Percentiles rank a stretch among this genome's conserved stretches.
Evolutionary conservation across 345 rosid genomes (phyloP).

Genomic region (Passiflora organensis): DNA sequence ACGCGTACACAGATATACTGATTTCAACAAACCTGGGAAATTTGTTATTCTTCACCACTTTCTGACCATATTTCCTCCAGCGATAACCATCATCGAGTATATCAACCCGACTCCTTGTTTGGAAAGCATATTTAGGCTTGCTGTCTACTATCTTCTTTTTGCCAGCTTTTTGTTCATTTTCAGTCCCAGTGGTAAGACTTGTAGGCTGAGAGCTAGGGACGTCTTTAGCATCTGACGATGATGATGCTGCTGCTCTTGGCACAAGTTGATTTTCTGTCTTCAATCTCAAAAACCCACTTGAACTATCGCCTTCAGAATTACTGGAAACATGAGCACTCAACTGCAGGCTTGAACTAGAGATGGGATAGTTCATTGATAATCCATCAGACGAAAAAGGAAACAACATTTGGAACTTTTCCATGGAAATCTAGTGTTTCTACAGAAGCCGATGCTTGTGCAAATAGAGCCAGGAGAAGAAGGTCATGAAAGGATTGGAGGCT

Average conservation of each 20-base stretch:
- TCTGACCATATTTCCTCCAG: constrained; percentile 76
- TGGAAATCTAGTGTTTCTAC: constrained; percentile 1
- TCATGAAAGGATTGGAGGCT: background rate
- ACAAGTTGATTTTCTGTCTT: constrained; percentile 11
- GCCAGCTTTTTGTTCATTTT: constrained; percentile 4
- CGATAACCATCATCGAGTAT: constrained; percentile 69
- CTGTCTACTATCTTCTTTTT: constrained; percentile 37
- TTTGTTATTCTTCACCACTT: constrained; percentile 53
- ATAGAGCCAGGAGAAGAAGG: background rate
- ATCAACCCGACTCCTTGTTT: constrained; percentile 63
- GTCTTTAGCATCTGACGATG: background rate
- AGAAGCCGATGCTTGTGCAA: background rate
- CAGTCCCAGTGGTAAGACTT: constrained; percentile 1
- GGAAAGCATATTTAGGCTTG: constrained; percentile 53
- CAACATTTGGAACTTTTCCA: constrained; percentile 51
- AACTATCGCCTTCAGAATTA: constrained; percentile 11
- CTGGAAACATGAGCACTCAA: constrained; percentile 12
- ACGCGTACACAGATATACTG: background rate
- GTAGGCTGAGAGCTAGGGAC: background rate
- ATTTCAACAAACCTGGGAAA: constrained; percentile 23
- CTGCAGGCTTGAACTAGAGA: constrained; percentile 10
- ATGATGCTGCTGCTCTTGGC: background rate
- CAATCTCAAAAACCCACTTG: constrained; percentile 28
- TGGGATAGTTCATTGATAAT: constrained; percentile 5
- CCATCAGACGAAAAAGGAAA: constrained; percentile 34